phyloP scores from a whole-genome alignment of 2,329 filamentous ascomycete species.

The Drechslerella stenobrocha region DNA sequence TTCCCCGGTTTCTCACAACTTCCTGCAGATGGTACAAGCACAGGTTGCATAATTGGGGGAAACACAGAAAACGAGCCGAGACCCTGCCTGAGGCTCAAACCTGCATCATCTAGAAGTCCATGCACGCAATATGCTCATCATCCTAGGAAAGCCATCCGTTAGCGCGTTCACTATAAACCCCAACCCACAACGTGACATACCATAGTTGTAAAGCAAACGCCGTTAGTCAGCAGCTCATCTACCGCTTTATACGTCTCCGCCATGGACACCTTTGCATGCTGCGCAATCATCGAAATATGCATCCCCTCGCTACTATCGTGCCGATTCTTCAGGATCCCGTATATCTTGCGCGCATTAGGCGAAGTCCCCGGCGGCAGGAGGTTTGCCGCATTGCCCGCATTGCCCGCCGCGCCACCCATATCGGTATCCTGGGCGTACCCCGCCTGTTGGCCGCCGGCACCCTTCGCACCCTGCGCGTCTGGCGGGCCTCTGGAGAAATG shows the following conservation, averaged over 20 bases:
- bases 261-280: conserved; percentile 66
- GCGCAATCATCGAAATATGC: conserved; percentile 75
- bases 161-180: too few species aligned
- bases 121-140: conserved; percentile 52
- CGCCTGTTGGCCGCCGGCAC: conserved; percentile 60
- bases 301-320: conserved; percentile 79
- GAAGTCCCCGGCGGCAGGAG: conserved; percentile 60
- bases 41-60: too few species aligned
- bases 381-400: conserved; percentile 55
- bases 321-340: conserved; percentile 67
- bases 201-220: conserved; percentile 84
- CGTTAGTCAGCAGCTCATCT: conserved; percentile 74
- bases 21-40: too few species aligned
- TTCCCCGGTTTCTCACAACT: too few species aligned
- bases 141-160: conserved; percentile 44
- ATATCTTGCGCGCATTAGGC: conserved; percentile 69
- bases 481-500: conserved; percentile 73
- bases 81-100: too few species aligned
- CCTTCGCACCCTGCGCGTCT: conserved; percentile 52
- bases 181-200: conserved; percentile 38
- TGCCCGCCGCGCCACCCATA: conserved; percentile 56
- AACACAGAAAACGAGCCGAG: neutral
- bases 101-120: conserved; percentile 50
- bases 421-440: conserved; percentile 48
- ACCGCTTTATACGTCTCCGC: conserved; percentile 74